Conservation (phyloP, 148 eudicot species). For the Rhododendron griersonianum region DNA sequence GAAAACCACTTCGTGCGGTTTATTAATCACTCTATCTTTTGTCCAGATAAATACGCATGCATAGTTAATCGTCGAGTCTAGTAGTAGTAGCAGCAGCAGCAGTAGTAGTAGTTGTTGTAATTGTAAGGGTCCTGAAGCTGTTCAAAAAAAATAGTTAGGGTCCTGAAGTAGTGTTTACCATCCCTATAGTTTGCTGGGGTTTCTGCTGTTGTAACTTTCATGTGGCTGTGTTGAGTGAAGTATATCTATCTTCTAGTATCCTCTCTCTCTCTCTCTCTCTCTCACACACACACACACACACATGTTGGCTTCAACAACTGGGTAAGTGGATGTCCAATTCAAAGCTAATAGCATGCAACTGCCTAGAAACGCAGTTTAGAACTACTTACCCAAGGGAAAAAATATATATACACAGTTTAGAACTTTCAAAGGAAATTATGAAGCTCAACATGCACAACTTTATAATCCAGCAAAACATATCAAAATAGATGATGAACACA, state of each 20-base stretch:
- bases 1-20: not conserved
- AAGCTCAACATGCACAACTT: not conserved
- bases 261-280: not conserved
- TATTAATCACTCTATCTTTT: not conserved
- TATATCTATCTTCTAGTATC: not conserved
- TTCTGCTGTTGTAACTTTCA: not conserved
- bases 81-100: not conserved
- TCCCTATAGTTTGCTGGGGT: not conserved
- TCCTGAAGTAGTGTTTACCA: not conserved
- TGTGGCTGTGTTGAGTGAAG: not conserved
- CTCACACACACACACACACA: not conserved
- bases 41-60: not conserved
- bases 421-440: not conserved
- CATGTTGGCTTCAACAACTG: not conserved
- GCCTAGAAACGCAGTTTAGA: not conserved
- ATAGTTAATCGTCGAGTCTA: not conserved
- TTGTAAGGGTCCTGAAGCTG: not conserved
- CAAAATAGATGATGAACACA: not conserved
- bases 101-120: not conserved
- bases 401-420: not conserved
- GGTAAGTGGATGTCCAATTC: not conserved
- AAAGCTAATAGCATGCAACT: not conserved
- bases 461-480: not conserved
- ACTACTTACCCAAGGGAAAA: not conserved
- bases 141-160: not conserved